Evolutionary conservation across 1,284 basidiomycete genomes (phyloP).

Genomic region (Microstroma glucosiphilum): DNA sequence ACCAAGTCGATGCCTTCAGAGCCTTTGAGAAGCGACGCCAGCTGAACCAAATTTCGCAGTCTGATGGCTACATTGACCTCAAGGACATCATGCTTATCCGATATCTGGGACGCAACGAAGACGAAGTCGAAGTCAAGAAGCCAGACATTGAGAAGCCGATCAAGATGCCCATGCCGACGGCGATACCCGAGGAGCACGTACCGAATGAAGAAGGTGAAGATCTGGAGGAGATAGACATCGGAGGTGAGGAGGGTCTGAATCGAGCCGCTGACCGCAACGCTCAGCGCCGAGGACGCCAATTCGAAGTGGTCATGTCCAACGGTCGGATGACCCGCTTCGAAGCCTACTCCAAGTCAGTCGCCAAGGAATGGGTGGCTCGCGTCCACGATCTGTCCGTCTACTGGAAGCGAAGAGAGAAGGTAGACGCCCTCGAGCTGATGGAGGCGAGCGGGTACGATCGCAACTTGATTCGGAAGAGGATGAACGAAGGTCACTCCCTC

Average conservation of each 20-base stretch:
- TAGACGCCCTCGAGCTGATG: constrained; percentile 71
- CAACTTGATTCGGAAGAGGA: constrained; percentile 46
- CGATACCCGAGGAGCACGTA: constrained; percentile 1
- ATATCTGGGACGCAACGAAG: constrained; percentile 50
- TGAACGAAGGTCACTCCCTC: constrained; percentile 14
- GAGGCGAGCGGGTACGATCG: constrained; percentile 57
- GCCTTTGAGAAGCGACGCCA: constrained; percentile 56
- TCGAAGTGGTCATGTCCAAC: constrained; percentile 67
- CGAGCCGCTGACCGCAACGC: constrained; percentile 55
- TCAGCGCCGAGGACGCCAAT: constrained; percentile 63
- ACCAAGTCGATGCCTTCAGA: constrained; percentile 21
- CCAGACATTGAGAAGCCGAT: constrained; percentile 51
- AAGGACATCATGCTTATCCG: constrained; percentile 62
- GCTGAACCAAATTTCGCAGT: constrained; percentile 62
- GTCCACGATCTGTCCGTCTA: constrained; percentile 65
- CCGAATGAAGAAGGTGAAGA: constrained; percentile 2
- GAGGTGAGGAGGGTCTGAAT: constrained; percentile 62
- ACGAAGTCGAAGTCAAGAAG: constrained; percentile 51
- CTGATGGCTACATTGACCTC: constrained; percentile 65
- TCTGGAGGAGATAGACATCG: constrained; percentile 59
- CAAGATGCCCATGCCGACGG: not conserved
- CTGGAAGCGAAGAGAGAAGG: constrained; percentile 67
- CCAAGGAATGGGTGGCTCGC: constrained; percentile 70
- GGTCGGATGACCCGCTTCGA: constrained; percentile 69
- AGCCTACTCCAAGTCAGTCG: constrained; percentile 54